A percentile compares a stretch with the other conserved stretches of the same genome.
These are phyloP conservation scores for Fusarium coffeatum DNA, from an alignment of 2,329 filamentous ascomycete genomes.

Conservation along the genomic window DNA sequence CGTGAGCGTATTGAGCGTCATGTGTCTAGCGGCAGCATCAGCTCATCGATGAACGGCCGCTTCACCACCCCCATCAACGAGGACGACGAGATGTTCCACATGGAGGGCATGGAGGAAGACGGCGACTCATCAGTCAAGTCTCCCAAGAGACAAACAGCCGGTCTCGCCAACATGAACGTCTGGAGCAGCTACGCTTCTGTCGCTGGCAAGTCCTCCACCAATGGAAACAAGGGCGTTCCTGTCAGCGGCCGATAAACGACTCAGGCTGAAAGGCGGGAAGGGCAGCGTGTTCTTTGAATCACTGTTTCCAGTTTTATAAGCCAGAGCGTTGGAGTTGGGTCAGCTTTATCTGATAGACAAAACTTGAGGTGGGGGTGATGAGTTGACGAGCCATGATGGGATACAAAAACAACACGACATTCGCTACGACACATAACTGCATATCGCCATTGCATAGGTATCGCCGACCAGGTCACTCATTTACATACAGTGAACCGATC, in stretches of 20 bases:
- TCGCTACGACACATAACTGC: slow-evolving; percentile 27
- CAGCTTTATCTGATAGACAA: slow-evolving; percentile 33
- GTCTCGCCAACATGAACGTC: slow-evolving; percentile 52
- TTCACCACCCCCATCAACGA: slow-evolving; percentile 75
- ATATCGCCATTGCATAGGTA: slow-evolving; percentile 24
- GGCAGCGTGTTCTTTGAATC: slow-evolving; percentile 21
- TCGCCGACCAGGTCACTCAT: slow-evolving; percentile 27
- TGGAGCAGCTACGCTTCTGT: slow-evolving; percentile 58
- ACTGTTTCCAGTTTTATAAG: slow-evolving; percentile 27
- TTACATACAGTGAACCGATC: slow-evolving; percentile 8
- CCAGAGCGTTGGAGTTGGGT: slow-evolving; percentile 26
- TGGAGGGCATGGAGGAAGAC: slow-evolving; percentile 71
- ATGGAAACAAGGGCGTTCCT: slow-evolving; percentile 47
- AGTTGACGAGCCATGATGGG: slow-evolving; percentile 42
- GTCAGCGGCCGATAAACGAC: slow-evolving; percentile 49
- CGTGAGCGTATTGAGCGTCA: slow-evolving; percentile 64
- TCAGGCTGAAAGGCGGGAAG: slow-evolving; percentile 5
- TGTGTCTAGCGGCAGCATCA: slow-evolving; percentile 69
- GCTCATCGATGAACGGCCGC: slow-evolving; percentile 64
- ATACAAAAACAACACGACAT: slow-evolving; percentile 17
- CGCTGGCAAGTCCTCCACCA: slow-evolving; percentile 46
- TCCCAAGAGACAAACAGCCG: slow-evolving; percentile 62
- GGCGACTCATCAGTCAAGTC: slow-evolving; percentile 63
- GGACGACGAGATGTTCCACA: slow-evolving; percentile 72
- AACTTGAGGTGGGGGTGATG: slow-evolving; percentile 26